Conservation (phyloP, 495 filamentous ascomycete species). For the Aspergillus mulundensis region DNA sequence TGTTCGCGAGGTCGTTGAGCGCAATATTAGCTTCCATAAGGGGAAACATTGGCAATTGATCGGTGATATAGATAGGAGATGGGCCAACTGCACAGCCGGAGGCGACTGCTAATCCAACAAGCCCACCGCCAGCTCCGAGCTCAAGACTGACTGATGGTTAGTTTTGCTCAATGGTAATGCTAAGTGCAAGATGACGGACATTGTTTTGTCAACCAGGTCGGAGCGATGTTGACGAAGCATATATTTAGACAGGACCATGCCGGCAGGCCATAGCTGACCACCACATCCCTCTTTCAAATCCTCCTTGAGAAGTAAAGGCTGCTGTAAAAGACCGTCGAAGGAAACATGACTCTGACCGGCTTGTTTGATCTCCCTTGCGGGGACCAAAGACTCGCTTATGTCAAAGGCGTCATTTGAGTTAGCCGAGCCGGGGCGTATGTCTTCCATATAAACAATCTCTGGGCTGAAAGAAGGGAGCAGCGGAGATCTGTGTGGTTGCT, state of each 20-base stretch:
- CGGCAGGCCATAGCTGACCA: slow-evolving; percentile 90
- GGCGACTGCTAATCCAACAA: slow-evolving; percentile 60
- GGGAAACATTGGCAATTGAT: slow-evolving; percentile 76
- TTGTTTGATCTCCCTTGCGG: slow-evolving; percentile 58
- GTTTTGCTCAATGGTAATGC: background rate
- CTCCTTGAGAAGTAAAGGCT: slow-evolving; percentile 72
- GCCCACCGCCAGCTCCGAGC: slow-evolving; percentile 85
- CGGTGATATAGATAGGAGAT: slow-evolving; percentile 67
- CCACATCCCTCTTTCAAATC: slow-evolving; percentile 85
- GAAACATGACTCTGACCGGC: slow-evolving; percentile 59
- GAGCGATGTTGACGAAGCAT: slow-evolving; percentile 65
- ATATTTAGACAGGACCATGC: slow-evolving; percentile 80
- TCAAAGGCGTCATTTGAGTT: slow-evolving; percentile 19
- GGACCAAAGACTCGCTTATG: slow-evolving; percentile 65
- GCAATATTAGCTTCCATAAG: slow-evolving; percentile 81
- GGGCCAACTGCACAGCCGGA: slow-evolving; percentile 30
- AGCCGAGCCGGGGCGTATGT: slow-evolving; percentile 14
- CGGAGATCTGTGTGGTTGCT: too few species aligned
- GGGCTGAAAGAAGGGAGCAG: too few species aligned
- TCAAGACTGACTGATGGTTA: slow-evolving; percentile 63
- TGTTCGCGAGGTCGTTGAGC: slow-evolving; percentile 65
- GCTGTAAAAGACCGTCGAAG: slow-evolving; percentile 68
- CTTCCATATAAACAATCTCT: slow-evolving; percentile 1
- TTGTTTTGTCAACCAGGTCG: slow-evolving; percentile 58
- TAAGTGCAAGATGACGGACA: slow-evolving; percentile 51